These are phyloP conservation scores for Cyberlindnera nakhonratchasimensis DNA, from an alignment of 805 yeast species.

Conservation along the genomic window DNA sequence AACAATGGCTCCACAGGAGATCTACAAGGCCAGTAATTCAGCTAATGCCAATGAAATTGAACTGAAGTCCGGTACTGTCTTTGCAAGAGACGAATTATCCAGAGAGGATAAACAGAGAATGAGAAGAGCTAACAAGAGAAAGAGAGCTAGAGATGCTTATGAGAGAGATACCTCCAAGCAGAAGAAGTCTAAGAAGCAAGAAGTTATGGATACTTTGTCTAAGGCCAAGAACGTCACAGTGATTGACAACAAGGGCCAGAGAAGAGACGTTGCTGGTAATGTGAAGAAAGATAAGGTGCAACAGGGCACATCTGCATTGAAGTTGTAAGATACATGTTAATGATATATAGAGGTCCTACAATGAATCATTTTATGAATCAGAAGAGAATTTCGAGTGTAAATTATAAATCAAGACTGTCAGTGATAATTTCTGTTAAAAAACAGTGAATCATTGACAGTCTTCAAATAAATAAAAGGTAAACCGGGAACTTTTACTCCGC, in stretches of 20 bases:
- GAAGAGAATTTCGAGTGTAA: background rate
- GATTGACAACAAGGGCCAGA: slow-evolving; percentile 72
- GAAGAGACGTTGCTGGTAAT: slow-evolving; percentile 70
- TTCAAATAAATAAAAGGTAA: background rate
- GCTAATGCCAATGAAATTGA: slow-evolving; percentile 58
- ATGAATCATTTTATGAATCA: background rate
- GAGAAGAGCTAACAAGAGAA: slow-evolving; percentile 83
- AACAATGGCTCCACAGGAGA: slow-evolving; percentile 92
- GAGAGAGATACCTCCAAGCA: slow-evolving; percentile 34
- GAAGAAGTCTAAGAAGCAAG: slow-evolving; percentile 54
- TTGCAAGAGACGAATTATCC: slow-evolving; percentile 76
- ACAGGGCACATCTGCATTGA: slow-evolving; percentile 25
- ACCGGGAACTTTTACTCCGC: no score
- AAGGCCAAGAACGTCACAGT: slow-evolving; percentile 75
- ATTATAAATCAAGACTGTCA: background rate
- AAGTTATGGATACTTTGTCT: slow-evolving; percentile 65
- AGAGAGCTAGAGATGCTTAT: slow-evolving; percentile 54
- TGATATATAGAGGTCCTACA: background rate
- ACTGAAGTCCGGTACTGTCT: slow-evolving; percentile 72
- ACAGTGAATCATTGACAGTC: no score
- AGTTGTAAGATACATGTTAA: slow-evolving; percentile 14
- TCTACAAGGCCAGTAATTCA: slow-evolving; percentile 53
- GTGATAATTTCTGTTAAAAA: no score
- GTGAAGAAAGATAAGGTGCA: slow-evolving; percentile 41
- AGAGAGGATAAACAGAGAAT: slow-evolving; percentile 84